Base-by-base conservation (phyloP, 768 basidiomycete genomes). In the Phlegmacium glaucopus region DNA sequence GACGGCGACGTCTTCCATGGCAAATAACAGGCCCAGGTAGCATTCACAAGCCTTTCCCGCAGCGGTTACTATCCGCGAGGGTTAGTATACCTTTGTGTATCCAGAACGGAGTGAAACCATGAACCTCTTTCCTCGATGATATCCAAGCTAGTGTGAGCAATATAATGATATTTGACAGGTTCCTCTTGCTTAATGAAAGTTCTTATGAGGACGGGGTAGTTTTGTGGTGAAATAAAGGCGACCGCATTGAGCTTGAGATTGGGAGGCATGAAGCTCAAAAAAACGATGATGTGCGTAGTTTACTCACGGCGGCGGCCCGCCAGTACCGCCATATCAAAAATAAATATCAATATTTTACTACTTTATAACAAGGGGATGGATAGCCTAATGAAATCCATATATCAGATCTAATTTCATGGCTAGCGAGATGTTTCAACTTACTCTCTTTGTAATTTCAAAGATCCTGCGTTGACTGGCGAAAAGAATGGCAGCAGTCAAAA, bases 1-100 rank as follows among this genome's bases (percentile, higher is more conserved):
- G 32, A 92, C 89, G 2, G 90, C 91, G 42, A 90, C 86, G 55
- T 94, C 92, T 66, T 95, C 93, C 76, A 94, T 86, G n/a, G 85
- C 78, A 63, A 90, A 92, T 18, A 95, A 67, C 46, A 94, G 72
- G 5, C 91, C 92, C 30, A 93, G 76, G 60, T 94, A 95, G 61
- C 86, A 85, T 28, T 94, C 91, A 4, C 71, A 72, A 4, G 78
- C 69, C 64, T 90, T 91, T 25, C 72, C 72, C 13, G 75, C 76
- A 50, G 75, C 70, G 61, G 59, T 65, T 36, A 75, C 76, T 76
- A 52, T 45, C 18, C 44, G 34, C 18, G 15, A 36, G 30, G 18
- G 15, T 30, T 43, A 17, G 27, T 22, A 22, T 22, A 22, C 22
- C 22, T 43, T 16, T 45, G 29, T 22, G 49, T 29, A 48, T 16